Evolutionary conservation across 2,329 filamentous ascomycete genomes (phyloP).

Genomic region (Cytospora piceae): DNA sequence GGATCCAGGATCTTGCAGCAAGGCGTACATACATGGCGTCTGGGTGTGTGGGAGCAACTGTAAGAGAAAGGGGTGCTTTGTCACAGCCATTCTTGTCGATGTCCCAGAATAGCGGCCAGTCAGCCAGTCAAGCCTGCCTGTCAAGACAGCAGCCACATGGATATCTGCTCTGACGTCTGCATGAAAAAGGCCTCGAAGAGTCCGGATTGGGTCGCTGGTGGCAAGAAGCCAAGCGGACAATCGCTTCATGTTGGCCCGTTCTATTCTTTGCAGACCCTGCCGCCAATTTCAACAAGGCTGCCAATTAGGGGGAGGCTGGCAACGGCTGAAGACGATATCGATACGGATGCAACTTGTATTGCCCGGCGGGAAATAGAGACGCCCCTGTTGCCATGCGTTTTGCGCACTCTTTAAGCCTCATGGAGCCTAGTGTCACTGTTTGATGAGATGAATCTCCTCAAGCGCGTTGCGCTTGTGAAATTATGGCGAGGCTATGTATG

Average conservation of each 20-base stretch:
- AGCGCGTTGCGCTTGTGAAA: constrained; percentile 5
- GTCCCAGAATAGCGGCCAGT: constrained; percentile 9
- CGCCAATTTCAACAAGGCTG: constrained; percentile 3
- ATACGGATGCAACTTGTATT: constrained; percentile 8
- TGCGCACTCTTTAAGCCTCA: constrained; percentile 15
- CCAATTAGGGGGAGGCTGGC: constrained; percentile 4
- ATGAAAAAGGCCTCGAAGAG: neutral
- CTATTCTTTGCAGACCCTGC: constrained; percentile 10
- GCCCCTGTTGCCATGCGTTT: constrained; percentile 29
- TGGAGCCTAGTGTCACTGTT: constrained; percentile 8
- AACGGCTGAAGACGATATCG: constrained; percentile 1
- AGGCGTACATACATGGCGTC: constrained; percentile 1
- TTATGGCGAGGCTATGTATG: constrained; percentile 16
- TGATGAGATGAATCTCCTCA: constrained; percentile 20
- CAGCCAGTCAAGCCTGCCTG: neutral
- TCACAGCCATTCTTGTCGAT: constrained; percentile 12
- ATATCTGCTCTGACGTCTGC: neutral
- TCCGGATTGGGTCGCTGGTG: neutral
- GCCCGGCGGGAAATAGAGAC: constrained; percentile 3
- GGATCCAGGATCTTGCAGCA: constrained; percentile 25
- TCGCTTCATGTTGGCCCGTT: neutral
- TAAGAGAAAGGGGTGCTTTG: constrained; percentile 17
- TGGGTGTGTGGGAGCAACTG: constrained; percentile 4
- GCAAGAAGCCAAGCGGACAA: neutral
- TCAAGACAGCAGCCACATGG: neutral